Evolutionary conservation across 148 eudicot genomes (phyloP), one percentile per base, ranked within the genome.

Genomic region (Camellia lanceoleosa): DNA sequence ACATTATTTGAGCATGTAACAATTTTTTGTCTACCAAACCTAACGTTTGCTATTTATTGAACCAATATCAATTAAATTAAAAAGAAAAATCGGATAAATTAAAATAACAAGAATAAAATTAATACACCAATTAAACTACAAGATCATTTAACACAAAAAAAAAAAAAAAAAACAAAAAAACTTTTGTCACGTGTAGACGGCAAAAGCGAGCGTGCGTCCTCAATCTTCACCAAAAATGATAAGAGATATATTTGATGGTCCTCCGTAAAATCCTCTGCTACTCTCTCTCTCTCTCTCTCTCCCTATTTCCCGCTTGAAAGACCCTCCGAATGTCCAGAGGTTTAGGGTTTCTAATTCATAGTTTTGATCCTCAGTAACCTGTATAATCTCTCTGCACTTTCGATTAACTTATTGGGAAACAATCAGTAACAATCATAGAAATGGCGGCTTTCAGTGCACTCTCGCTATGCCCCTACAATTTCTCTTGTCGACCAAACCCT

Each of bases 391-490:
- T 69, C 51, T 71, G 3, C 70, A 42, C 10, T 71, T 61, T 46
- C 16, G 62, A 14, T 30, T 43, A 59, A 71, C 5, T 55, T 13
- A 38, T 59, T 2, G 30, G 41, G 44, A 19, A 75, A 42, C 78
- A 2, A 79, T 9, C 42, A 71, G 9, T 14, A 54, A 7, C 2
- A 63, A 30, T 2, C 65, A 7, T n/a, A 55, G 13, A 18, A 85
- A 91, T 93, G 97, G 87, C 94, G 41, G 85, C 94, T 85, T 83
- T 90, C 58, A 88, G 87, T 44, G 89, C 90, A 1, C 55, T 86
- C 16, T 87, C 94, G 7, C 84, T 88, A 15, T 88, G 90, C 56
- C 88, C 91, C 38, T 86, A 89, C 82, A 86, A 71, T 78, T 56
- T 87, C 15, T 82, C 84, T 73, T 80, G 76, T 67, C 91, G 89